These are phyloP conservation scores for Pseudogymnoascus sp. DNA, from an alignment of 2,329 filamentous ascomycete species.

Conservation along the genomic window DNA sequence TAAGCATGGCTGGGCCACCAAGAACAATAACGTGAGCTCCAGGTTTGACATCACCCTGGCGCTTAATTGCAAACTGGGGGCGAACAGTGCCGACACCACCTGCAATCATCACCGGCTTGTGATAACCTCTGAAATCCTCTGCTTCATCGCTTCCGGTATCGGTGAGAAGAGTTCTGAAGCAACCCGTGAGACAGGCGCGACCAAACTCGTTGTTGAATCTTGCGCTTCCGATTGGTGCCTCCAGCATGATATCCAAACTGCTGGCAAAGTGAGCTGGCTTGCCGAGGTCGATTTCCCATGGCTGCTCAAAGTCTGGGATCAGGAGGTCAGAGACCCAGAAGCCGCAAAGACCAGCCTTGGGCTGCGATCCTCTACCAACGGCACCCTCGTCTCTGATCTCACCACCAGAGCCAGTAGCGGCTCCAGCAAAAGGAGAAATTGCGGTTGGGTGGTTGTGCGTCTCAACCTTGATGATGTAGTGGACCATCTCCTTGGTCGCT, in stretches of 20 bases:
- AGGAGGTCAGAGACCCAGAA: conserved; percentile 93
- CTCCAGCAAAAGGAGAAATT: conserved; percentile 85
- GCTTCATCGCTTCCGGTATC: conserved; percentile 50
- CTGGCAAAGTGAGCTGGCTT: conserved; percentile 88
- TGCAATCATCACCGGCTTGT: conserved; percentile 98
- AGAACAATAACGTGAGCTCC: conserved; percentile 91
- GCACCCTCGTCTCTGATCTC: conserved; percentile 95
- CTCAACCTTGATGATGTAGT: conserved; percentile 90
- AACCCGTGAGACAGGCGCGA: conserved; percentile 76
- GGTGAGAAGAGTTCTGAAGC: conserved; percentile 83
- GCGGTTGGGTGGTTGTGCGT: conserved; percentile 97
- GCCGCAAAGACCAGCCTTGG: conserved; percentile 84
- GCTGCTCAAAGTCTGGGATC: conserved; percentile 72
- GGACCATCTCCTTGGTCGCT: conserved; percentile 75
- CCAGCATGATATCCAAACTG: conserved; percentile 93
- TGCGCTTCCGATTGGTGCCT: conserved; percentile 90
- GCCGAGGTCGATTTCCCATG: conserved; percentile 88
- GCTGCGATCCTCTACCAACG: conserved; percentile 83
- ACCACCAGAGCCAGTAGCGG: conserved; percentile 89
- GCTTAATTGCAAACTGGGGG: conserved; percentile 84
- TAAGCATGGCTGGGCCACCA: conserved; percentile 94
- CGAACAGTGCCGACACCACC: conserved; percentile 89
- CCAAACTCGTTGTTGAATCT: conserved; percentile 98
- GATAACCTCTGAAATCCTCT: conserved; percentile 77
- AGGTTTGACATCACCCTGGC: conserved; percentile 66